Percentiles rank a stretch among this genome's conserved stretches.
These are phyloP conservation scores for Leccinum subatratum DNA, from an alignment of 1,284 basidiomycete genomes.

Conservation along the genomic window DNA sequence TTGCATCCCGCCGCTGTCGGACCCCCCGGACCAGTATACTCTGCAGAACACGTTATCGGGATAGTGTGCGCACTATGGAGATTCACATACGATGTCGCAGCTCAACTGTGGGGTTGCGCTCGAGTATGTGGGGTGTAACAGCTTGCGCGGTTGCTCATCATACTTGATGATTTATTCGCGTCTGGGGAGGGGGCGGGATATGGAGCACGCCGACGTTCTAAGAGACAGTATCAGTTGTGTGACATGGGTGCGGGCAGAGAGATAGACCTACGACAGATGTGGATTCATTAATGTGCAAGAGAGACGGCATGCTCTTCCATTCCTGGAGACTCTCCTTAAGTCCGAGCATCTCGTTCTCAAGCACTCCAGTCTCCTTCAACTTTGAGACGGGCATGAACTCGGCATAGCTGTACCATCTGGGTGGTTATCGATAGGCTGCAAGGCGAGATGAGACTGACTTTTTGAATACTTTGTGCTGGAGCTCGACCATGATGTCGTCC, in stretches of 20 bases:
- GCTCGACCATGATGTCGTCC: slow-evolving; percentile 62
- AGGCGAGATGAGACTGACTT: slow-evolving; percentile 50
- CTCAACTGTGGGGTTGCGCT: too few relatives aligned
- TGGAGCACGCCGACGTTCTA: slow-evolving; percentile 59
- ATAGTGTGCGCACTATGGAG: too few relatives aligned
- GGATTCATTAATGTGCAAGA: slow-evolving; percentile 82
- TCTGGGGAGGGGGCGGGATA: too few relatives aligned
- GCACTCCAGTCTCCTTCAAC: slow-evolving; percentile 91
- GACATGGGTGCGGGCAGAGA: slow-evolving; percentile 10
- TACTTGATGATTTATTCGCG: too few relatives aligned
- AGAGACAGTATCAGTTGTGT: slow-evolving; percentile 7
- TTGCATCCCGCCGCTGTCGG: too few relatives aligned
- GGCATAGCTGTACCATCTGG: slow-evolving; percentile 65
- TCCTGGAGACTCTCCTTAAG: slow-evolving; percentile 91
- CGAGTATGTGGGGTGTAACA: too few relatives aligned
- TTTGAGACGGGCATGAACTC: slow-evolving; percentile 96
- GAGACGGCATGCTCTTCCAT: slow-evolving; percentile 92
- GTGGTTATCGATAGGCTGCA: slow-evolving; percentile 2
- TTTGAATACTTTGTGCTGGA: slow-evolving; percentile 84
- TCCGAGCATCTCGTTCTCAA: slow-evolving; percentile 98
- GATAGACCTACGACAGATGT: slow-evolving; percentile 48
- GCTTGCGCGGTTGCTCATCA: too few relatives aligned
- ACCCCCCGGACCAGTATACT: too few relatives aligned
- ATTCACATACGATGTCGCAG: too few relatives aligned
- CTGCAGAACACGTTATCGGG: too few relatives aligned